Evolutionary conservation across 208 protist species (phyloP), one percentile per base, ranked within the genome.

Genomic region (Crithidia brevicula): DNA sequence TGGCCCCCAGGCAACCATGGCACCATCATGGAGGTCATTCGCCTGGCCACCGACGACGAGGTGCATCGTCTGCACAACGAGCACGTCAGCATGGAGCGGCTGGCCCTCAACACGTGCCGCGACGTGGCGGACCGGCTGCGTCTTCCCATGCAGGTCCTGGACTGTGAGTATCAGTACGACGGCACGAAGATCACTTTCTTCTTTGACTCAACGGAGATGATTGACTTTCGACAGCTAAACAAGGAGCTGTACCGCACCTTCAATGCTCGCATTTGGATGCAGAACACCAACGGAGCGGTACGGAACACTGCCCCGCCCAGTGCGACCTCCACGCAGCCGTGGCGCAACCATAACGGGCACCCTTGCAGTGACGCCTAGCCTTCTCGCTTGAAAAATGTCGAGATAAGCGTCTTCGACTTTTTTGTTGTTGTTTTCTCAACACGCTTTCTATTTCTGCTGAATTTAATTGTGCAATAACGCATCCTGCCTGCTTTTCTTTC

Each of bases 91-190:
- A 84, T 84, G 56, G 92, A 95, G 79, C 81, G 81, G 18, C 63
- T 91, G 23, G 89, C 87, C 0, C 76, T 93, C 22, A 79, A 75
- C 47, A 79, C 77, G n/a, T 93, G 89, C 75, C 71, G 79, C 13
- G 72, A 89, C 25, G 66, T 89, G 49, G 82, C 85, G 11, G 30
- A 22, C 27, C 67, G 72, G 3, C 72, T 89, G 6, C 27, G 68
- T 15, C 79, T 97, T 11, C 68, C 72, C 3, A 94, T 95, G 86
- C 75, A 88, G 43, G 74, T 97, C 22, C 60, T 91, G 13, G 90
- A 95, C 63, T 92, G 85, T 66, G 92, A 97, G 77, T 93, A 93
- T 54, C 92, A 96, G 68, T 95, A 91, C 56, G 92, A 97, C 60
- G 79, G 89, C 8, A 89, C 88, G n/a, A 94, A 94, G 75, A 83